Base-by-base conservation (phyloP, 2,329 filamentous ascomycete genomes). In the Xylaria sp. region DNA sequence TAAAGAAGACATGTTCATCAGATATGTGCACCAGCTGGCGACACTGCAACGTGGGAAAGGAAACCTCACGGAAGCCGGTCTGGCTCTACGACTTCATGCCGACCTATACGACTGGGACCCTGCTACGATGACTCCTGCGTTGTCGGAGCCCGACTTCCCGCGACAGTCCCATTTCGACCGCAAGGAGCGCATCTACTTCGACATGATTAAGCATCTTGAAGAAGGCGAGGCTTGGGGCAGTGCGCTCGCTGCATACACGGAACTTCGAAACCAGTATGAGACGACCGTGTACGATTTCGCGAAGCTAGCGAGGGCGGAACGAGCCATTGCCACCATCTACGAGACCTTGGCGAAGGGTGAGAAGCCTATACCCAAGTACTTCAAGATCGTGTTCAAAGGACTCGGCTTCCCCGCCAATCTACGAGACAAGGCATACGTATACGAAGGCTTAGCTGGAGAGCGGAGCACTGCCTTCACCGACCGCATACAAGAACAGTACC, bases 1-100 rank as follows among this genome's bases (percentile, higher is more conserved):
- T 66, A 96, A 96, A 70, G 92, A 96, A 72, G 92, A 97, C 69
- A 96, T 97, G 59, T 97, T 96, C 73, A 89, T 96, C 65, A 88
- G 92, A 65, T 97, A 97, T 69, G 92, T 97, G 11, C 93, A 97
- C 71, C 92, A 97, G 73, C 81, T 97, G 18, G 90, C 92, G 2
- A 79, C 85, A 46, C 79, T 94, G 10, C 93, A 97, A 72, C 82
- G 83, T 7, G 83, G 87, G 47, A 83, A 89, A 3, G 82, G 88
- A 59, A 94, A 96, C 68, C 85, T 87, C 64, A 90, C 91, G 0
- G 92, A 97, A 75, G 93, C 93, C 11, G 94, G 92, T 10, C 81
- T 97, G 63, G 92, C 92, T 3, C 80, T 97, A 44, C 88, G 91
- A 47, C 83, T 97, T 58, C 94, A 97, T 72, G 92, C 93, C 1